Percentiles rank a stretch among this genome's conserved stretches.
Evolutionary conservation across 2,329 filamentous ascomycete species (phyloP).

Genomic region (Tolypocladium ovalisporum): DNA sequence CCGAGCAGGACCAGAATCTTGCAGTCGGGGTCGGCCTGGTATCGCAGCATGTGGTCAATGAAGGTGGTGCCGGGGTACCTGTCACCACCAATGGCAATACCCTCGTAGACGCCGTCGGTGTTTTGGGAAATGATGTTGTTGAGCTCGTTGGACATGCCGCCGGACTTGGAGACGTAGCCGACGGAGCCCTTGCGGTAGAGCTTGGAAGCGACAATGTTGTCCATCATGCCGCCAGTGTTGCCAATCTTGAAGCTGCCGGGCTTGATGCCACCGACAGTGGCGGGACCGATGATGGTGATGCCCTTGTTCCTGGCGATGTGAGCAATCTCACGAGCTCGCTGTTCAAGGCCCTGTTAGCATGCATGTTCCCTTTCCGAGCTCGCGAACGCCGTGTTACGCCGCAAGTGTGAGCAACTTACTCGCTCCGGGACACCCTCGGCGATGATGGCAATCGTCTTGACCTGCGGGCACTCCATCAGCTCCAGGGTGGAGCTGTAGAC

Average conservation of each 20-base stretch:
- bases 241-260: slow-evolving; percentile 99
- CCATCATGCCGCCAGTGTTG: slow-evolving; percentile 99
- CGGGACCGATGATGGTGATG: slow-evolving; percentile 96
- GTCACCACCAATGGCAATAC: slow-evolving; percentile 98
- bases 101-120: slow-evolving; percentile 97
- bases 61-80: slow-evolving; percentile 98
- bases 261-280: slow-evolving; percentile 98
- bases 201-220: slow-evolving; percentile 99
- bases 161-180: slow-evolving; percentile 98
- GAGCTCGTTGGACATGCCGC: slow-evolving; percentile 99
- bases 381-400: neutral
- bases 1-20: slow-evolving; percentile 94
- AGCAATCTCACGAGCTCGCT: slow-evolving; percentile 96
- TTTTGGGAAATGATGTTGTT: slow-evolving; percentile 98
- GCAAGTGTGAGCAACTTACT: slow-evolving; percentile 41
- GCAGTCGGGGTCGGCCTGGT: slow-evolving; percentile 93
- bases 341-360: slow-evolving; percentile 9
- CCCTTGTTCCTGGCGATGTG: slow-evolving; percentile 97
- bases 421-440: slow-evolving; percentile 98
- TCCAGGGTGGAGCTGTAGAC: slow-evolving; percentile 99
- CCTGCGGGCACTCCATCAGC: slow-evolving; percentile 92
- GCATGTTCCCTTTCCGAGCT: neutral
- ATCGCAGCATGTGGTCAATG: slow-evolving; percentile 95
- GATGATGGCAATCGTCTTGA: slow-evolving; percentile 98
- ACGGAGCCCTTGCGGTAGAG: slow-evolving; percentile 99